Base-by-base conservation (phyloP, 331 rosid genomes). In the Pyrus hybrid region DNA sequence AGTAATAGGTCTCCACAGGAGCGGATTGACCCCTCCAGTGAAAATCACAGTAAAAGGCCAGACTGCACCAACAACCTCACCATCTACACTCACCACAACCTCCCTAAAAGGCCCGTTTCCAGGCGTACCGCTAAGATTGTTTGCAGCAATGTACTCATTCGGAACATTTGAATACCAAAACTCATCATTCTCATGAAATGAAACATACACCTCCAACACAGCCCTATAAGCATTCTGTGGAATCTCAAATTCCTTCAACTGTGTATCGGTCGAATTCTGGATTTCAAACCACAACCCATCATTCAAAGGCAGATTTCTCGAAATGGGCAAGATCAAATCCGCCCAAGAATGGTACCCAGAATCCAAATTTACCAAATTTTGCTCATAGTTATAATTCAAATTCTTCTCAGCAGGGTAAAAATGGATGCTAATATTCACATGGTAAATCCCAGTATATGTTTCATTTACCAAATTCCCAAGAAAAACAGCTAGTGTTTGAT, bases 121-220 rank as follows among this genome's bases (percentile, higher is more conserved):
- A 2, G 94, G 86, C 2, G 73, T 60, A 71, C 9, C 60, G 10
- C 87, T 87, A 18, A 87, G 86, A 58, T 90, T 91, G 17, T 87
- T 94, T 5, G 92, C 96, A 54, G 43, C 4, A 67, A 87, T 71
- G 80, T 90, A 91, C 14, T 88, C 95, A 61, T 91, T 80, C 2
- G 95, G 85, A 22, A 41, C 81, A 83, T 93, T 91, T 1, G 79
- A 13, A 71, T 89, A 94, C 97, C 97, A 94, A 76, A 78, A 88
- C 68, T 94, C 97, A 76, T 93, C 98, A 49, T 80, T 91, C 83
- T 94, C 97, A 77, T 94, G 98, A 78, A 90, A 94, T 1, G 98
- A 94, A 69, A 94, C 90, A 86, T 86, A 94, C 0, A 94, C 96
- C 72, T 94, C 97, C 63, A 94, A 87, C 76, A 91, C 86, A 84